Percentiles rank a stretch among this genome's conserved stretches.
phyloP scores from a whole-genome alignment of 352 stramenopile genomes.

The Sclerospora graminicola region DNA sequence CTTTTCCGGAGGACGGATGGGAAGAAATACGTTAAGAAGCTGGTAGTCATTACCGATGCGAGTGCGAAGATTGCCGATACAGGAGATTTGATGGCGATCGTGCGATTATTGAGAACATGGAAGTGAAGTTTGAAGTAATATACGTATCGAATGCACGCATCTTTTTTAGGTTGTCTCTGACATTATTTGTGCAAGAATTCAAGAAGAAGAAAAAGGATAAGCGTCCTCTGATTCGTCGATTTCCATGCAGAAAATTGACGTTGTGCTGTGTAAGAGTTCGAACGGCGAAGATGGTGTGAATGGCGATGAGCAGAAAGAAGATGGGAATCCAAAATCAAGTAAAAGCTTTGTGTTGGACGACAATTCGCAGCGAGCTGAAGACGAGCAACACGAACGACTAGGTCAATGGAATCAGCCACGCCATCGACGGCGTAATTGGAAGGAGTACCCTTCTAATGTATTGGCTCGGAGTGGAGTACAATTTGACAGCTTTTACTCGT shows the following conservation, averaged over 20 bases:
- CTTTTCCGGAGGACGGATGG: too few species aligned
- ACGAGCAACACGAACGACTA: slow-evolving; percentile 47
- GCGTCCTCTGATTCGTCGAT: too few species aligned
- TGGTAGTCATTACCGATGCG: too few species aligned
- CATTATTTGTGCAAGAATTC: too few species aligned
- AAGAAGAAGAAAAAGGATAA: too few species aligned
- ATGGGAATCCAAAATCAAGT: slow-evolving; percentile 10
- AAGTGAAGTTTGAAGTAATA: too few species aligned
- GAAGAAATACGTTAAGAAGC: too few species aligned
- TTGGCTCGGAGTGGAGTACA: slow-evolving; percentile 34
- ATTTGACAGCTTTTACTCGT: slow-evolving; percentile 67
- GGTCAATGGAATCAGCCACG: slow-evolving; percentile 67
- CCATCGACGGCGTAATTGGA: slow-evolving; percentile 30
- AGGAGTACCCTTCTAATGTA: slow-evolving; percentile 27
- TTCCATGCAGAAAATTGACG: slow-evolving; percentile 2
- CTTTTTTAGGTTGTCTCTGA: too few species aligned
- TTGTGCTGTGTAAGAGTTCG: slow-evolving; percentile 10
- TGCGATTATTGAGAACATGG: too few species aligned
- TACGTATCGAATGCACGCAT: too few species aligned
- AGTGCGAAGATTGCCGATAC: too few species aligned
- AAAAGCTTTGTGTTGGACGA: slow-evolving; percentile 23
- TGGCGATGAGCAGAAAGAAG: slow-evolving; percentile 45
- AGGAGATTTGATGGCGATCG: too few species aligned
- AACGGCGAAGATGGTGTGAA: slow-evolving; percentile 39
- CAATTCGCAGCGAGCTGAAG: slow-evolving; percentile 19